phyloP scores from a whole-genome alignment of 495 filamentous ascomycete species.

The Evernia prunastri region DNA sequence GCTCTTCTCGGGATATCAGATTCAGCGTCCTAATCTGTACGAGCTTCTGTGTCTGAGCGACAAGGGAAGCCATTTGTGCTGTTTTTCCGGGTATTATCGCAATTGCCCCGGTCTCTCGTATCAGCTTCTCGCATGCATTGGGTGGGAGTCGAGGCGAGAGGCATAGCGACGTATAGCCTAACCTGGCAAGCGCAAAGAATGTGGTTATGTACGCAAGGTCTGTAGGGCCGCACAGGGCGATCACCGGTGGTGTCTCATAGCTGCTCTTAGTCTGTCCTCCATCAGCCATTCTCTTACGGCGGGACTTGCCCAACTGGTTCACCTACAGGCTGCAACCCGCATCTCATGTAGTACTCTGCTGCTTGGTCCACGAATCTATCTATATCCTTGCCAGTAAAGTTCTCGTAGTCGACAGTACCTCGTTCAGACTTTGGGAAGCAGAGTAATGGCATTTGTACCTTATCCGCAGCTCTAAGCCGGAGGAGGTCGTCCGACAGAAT shows the following conservation, averaged over 20 bases:
- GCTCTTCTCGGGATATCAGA: neutral
- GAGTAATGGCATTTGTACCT: conserved; percentile 45
- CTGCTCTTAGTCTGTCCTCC: conserved; percentile 2
- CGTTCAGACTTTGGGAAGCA: conserved; percentile 42
- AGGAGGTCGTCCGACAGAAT: conserved; percentile 10
- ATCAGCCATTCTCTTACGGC: neutral
- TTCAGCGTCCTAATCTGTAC: neutral
- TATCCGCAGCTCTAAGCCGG: conserved; percentile 38
- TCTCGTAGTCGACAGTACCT: conserved; percentile 38
- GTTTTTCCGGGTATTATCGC: conserved; percentile 4
- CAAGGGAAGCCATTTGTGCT: conserved; percentile 1
- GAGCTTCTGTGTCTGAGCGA: neutral
- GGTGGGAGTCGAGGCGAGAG: conserved; percentile 52
- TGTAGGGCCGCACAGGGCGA: conserved; percentile 50
- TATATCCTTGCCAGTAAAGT: conserved; percentile 47
- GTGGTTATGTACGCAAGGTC: conserved; percentile 51
- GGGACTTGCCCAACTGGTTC: neutral
- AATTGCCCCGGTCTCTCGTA: conserved; percentile 34
- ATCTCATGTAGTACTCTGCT: conserved; percentile 33
- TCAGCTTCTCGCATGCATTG: conserved; percentile 45
- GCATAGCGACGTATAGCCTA: conserved; percentile 53
- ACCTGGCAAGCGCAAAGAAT: conserved; percentile 51
- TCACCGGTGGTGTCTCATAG: conserved; percentile 29
- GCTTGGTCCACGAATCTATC: conserved; percentile 49
- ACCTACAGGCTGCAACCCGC: conserved; percentile 32